Evolutionary conservation across 2,329 filamentous ascomycete genomes (phyloP), one percentile per base, ranked within the genome.

Genomic region (Ophiocordyceps camponoti-rufipedis): DNA sequence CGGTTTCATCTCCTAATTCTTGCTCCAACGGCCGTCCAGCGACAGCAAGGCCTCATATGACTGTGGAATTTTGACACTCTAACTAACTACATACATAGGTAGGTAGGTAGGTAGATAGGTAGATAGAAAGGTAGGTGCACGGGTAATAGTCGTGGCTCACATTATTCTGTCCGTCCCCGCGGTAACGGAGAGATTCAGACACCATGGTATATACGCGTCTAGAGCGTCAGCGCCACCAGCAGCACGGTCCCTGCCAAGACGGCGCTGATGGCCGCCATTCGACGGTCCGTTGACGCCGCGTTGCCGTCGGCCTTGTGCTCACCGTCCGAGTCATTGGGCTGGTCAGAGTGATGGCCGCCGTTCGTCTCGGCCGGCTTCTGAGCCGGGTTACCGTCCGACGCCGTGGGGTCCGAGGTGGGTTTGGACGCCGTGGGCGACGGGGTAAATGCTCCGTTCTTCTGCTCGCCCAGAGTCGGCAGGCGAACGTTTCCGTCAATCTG

Each of bases 381-480:
- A 13, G 45, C 43, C 33, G 47, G 48, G n/a, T 49, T 32, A 28
- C 47, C 43, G 9, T 47, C 47, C n/a, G 50, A 51, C 23, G 48
- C 47, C 14, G 47, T 54, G 28, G 54, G 49, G 23, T 23, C 23
- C 33, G 47, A 48, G n/a, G 50, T 29, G 28, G 47, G 42, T 9
- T 46, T 46, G 14, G 50, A 51, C 23, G 48, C 47, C 14, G 47
- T 54, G 28, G 54, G 49, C 28, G 41, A 42, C 14, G 41, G 41
- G 23, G 41, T 42, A 29, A 29, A 28, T 11, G 23, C 19, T 4
- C 44, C 46, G 12, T 45, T 44, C 6, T 48, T 49, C 32, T 47
- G 53, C 14, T 78, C 69, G 13, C 80, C 83, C 8, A 91, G 53
- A 2, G 74, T 78, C 0, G 87, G 86, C 23, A 93, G 69, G 12